Evolutionary conservation across 257 asterid species (phyloP).

Genomic region (Haberlea rhodopensis): DNA sequence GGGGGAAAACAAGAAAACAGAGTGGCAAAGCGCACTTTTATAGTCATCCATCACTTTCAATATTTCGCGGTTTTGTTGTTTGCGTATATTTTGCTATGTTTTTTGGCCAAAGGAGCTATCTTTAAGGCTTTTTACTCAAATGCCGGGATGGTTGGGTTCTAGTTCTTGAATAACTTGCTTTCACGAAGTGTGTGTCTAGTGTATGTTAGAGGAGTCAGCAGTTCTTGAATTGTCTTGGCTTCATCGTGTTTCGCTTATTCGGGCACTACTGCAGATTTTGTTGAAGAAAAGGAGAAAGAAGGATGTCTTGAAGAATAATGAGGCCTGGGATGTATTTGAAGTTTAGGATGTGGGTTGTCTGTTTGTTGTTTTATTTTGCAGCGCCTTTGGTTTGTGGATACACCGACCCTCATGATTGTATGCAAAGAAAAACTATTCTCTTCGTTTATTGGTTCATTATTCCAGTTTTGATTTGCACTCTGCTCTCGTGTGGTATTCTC

Average conservation of each 20-base stretch:
- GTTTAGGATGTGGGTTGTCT: slow-evolving; percentile 33
- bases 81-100: background rate
- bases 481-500: slow-evolving; percentile 21
- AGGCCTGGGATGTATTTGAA: slow-evolving; percentile 33
- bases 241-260: too few species aligned
- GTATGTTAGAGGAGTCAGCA: background rate
- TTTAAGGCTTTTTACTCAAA: background rate
- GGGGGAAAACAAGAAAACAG: slow-evolving; percentile 27
- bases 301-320: slow-evolving; percentile 19
- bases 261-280: background rate
- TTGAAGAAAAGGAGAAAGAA: slow-evolving; percentile 15
- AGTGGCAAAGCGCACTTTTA: background rate
- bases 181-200: background rate
- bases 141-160: background rate
- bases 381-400: slow-evolving; percentile 46
- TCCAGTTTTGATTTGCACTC: slow-evolving; percentile 5
- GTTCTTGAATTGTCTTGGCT: background rate
- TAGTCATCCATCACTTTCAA: background rate
- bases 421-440: background rate
- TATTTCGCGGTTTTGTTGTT: slow-evolving; percentile 15
- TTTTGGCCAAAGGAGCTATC: background rate
- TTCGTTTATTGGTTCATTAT: slow-evolving; percentile 5
- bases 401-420: slow-evolving; percentile 90
- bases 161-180: background rate
- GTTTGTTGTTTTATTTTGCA: slow-evolving; percentile 33